Percentiles rank a stretch among this genome's conserved stretches.
Conservation (phyloP, 163 green algal genomes). For the Volvox carteri region DNA sequence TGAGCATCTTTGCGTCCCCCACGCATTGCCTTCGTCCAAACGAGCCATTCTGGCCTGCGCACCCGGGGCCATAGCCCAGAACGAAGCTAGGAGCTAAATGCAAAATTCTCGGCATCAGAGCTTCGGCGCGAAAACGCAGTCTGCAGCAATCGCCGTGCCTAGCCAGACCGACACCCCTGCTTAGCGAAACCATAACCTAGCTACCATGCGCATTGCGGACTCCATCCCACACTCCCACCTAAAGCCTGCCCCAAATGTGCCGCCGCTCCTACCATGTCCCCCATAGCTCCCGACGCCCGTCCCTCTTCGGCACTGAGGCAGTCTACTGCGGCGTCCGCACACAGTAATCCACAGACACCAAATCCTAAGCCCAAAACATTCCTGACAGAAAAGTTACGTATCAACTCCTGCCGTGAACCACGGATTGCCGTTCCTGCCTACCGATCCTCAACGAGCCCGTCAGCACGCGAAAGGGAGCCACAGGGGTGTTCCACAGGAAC, state of each 20-base stretch:
- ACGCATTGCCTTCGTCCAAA: too few species aligned
- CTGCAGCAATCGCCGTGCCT: neutral
- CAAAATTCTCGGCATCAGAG: neutral
- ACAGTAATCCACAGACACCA: neutral
- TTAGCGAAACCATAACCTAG: too few species aligned
- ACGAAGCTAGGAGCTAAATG: neutral
- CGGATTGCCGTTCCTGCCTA: conserved; percentile 5
- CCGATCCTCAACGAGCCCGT: too few species aligned
- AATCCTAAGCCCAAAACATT: neutral
- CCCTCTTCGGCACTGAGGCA: neutral
- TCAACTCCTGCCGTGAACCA: conserved; percentile 19
- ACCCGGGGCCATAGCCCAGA: neutral
- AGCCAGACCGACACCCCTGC: neutral
- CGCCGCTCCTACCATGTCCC: neutral
- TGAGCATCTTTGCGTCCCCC: too few species aligned
- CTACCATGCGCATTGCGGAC: too few species aligned
- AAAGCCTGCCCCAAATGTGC: neutral
- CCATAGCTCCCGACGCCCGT: neutral
- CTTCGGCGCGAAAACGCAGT: neutral
- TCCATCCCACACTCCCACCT: neutral
- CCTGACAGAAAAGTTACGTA: neutral
- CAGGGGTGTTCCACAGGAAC: too few species aligned
- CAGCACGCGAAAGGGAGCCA: too few species aligned
- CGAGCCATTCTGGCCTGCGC: too few species aligned
- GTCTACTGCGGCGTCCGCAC: neutral